Conservation (phyloP, 331 rosid genomes). For the Telfairia occidentalis region DNA sequence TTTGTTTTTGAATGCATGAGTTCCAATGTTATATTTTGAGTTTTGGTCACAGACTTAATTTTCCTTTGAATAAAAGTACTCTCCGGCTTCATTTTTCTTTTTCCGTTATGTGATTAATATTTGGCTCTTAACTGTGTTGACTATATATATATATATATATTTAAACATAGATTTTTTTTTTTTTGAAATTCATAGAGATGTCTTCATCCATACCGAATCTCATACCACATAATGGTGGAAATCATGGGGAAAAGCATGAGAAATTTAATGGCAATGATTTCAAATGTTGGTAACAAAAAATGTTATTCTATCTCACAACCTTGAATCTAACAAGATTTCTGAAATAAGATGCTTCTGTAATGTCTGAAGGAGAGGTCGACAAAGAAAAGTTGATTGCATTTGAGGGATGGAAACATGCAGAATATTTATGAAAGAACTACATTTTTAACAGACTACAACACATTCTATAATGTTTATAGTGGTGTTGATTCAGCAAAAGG, state of each 20-base stretch:
- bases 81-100: too few relatives aligned
- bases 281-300: not conserved
- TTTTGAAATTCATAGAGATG: too few relatives aligned
- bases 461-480: not conserved
- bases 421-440: not conserved
- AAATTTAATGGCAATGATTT: not conserved
- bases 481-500: not conserved
- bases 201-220: too few relatives aligned
- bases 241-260: not conserved
- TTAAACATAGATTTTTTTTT: too few relatives aligned
- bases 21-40: too few relatives aligned
- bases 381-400: not conserved
- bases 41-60: too few relatives aligned
- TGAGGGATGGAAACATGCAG: not conserved
- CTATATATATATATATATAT: too few relatives aligned
- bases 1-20: too few relatives aligned
- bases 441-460: not conserved
- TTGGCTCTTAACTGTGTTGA: too few relatives aligned
- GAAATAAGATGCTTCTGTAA: not conserved
- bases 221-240: too few relatives aligned
- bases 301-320: not conserved
- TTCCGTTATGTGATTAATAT: too few relatives aligned
- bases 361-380: not conserved
- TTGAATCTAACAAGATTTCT: not conserved
- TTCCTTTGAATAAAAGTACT: too few relatives aligned